Conservation (phyloP, 108 stramenopile species). For the Cafeteria roenbergensis region DNA sequence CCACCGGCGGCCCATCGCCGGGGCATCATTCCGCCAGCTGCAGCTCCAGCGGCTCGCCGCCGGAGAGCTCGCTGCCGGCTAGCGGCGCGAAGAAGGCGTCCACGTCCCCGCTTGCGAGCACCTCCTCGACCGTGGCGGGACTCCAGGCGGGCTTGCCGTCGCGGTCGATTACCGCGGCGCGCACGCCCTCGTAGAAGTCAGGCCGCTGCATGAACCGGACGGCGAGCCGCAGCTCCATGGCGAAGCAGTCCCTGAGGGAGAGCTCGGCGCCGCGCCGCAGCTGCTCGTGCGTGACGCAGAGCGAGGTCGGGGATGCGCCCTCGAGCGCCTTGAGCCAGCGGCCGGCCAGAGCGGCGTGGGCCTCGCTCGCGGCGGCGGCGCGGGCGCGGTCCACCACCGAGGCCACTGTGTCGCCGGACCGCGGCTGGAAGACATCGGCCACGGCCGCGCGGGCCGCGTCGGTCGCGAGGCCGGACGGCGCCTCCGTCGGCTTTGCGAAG, state of each 20-base stretch:
- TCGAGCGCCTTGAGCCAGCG: constrained; percentile 46
- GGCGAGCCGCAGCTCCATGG: constrained; percentile 68
- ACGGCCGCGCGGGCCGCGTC: constrained; percentile 24
- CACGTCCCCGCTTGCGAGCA: no score
- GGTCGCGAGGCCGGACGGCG: constrained; percentile 16
- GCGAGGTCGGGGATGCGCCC: constrained; percentile 61
- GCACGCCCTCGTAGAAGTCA: constrained; percentile 93
- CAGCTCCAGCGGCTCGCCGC: background rate
- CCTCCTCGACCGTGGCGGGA: constrained; percentile 5
- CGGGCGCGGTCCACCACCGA: background rate
- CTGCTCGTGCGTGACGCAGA: constrained; percentile 58
- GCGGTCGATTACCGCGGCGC: constrained; percentile 80
- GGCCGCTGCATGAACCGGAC: constrained; percentile 36
- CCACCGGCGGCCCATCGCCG: no score
- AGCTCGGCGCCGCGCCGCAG: constrained; percentile 32
- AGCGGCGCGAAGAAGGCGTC: background rate
- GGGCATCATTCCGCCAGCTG: no score
- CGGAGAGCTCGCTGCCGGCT: background rate
- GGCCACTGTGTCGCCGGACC: constrained; percentile 18
- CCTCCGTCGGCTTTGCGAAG: background rate
- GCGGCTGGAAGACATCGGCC: constrained; percentile 19
- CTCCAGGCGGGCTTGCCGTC: constrained; percentile 69
- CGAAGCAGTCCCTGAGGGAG: constrained; percentile 46
- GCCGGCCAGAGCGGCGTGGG: constrained; percentile 38
- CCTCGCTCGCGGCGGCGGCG: background rate